phyloP scores from a whole-genome alignment of 495 filamentous ascomycete species.

The Aspergillus hancockii region DNA sequence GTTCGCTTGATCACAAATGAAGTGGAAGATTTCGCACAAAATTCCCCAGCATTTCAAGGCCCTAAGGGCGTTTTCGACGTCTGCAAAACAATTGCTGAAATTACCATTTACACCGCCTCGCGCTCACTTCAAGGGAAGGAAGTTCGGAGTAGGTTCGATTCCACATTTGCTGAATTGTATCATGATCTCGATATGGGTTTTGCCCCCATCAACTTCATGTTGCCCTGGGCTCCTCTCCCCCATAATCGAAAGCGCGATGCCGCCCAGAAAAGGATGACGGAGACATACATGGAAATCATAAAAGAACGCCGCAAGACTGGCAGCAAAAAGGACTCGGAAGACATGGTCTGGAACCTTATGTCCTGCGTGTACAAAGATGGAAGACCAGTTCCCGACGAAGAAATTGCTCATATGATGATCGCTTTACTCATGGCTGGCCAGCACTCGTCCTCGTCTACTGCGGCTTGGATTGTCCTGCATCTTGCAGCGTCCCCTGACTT shows the following conservation, averaged over 20 bases:
- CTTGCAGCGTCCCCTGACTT: constrained; percentile 58
- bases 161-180: constrained; percentile 62
- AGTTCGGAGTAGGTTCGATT: constrained; percentile 61
- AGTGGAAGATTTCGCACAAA: constrained; percentile 51
- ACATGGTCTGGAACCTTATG: constrained; percentile 74
- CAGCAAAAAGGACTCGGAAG: constrained; percentile 54
- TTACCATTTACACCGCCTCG: constrained; percentile 68
- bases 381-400: constrained; percentile 57
- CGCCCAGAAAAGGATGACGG: constrained; percentile 57
- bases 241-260: constrained; percentile 61
- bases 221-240: constrained; percentile 62
- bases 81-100: constrained; percentile 56
- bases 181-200: constrained; percentile 69
- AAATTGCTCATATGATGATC: constrained; percentile 70
- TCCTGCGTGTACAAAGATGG: constrained; percentile 63
- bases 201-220: constrained; percentile 65
- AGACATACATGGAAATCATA: constrained; percentile 63
- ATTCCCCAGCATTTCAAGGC: constrained; percentile 46
- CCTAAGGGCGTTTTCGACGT: constrained; percentile 53
- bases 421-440: constrained; percentile 67
- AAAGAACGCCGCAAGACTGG: constrained; percentile 48
- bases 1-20: constrained; percentile 58
- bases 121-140: constrained; percentile 66
- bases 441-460: constrained; percentile 61
- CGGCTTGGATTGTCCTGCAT: constrained; percentile 61